These are phyloP conservation scores for Candida sp. DNA, from an alignment of 1,139 yeast species.

Conservation along the genomic window DNA sequence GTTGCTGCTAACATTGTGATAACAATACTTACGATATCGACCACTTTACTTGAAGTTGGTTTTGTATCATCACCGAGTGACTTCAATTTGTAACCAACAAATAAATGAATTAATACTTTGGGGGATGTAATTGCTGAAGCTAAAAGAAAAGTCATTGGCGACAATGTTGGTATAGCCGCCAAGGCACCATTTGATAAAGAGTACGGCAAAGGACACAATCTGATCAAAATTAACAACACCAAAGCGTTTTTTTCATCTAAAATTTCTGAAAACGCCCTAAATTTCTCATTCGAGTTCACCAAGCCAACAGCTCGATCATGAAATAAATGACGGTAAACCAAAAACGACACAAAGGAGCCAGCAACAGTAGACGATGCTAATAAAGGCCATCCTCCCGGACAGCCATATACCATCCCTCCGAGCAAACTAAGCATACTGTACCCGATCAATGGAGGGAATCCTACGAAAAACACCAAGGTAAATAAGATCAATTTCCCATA, in stretches of 20 bases:
- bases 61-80: conserved; percentile 60
- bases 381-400: conserved; percentile 76
- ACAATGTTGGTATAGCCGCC: conserved; percentile 77
- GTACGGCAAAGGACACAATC: conserved; percentile 91
- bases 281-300: conserved; percentile 54
- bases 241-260: conserved; percentile 63
- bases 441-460: conserved; percentile 89
- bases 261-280: conserved; percentile 75
- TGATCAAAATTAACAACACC: conserved; percentile 61
- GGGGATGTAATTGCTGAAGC: conserved; percentile 83
- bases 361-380: conserved; percentile 64
- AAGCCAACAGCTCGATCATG: conserved; percentile 49
- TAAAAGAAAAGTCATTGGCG: conserved; percentile 55
- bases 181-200: conserved; percentile 90
- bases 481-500: conserved; percentile 57
- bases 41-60: conserved; percentile 47
- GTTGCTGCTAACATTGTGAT: conserved; percentile 57
- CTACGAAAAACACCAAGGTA: conserved; percentile 36
- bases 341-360: conserved; percentile 75
- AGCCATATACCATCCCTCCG: conserved; percentile 83
- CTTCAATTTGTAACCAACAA: conserved; percentile 76
- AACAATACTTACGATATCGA: conserved; percentile 62
- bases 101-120: conserved; percentile 71
- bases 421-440: conserved; percentile 67
- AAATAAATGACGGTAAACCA: conserved; percentile 61